These are phyloP conservation scores for Fraxinus pennsylvanica DNA, from an alignment of 257 asterid genomes.

Conservation along the genomic window DNA sequence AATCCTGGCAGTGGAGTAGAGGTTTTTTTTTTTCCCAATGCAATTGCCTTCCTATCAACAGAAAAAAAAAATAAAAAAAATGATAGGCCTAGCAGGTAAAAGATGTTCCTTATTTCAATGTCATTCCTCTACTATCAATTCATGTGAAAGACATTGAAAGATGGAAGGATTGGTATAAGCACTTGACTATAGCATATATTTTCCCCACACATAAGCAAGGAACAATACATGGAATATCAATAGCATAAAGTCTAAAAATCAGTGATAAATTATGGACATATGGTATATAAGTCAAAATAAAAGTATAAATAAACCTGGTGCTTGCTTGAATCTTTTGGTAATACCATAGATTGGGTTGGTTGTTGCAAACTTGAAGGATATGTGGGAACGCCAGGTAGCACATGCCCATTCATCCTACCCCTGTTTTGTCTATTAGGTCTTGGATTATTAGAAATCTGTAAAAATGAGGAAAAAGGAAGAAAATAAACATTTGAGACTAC, in stretches of 20 bases:
- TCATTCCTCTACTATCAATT: background rate
- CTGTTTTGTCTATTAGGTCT: slow-evolving; percentile 61
- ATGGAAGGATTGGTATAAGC: background rate
- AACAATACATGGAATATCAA: background rate
- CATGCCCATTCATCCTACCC: slow-evolving; percentile 55
- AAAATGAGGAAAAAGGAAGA: background rate
- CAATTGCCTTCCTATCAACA: background rate
- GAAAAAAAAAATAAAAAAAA: background rate
- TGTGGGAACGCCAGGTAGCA: slow-evolving; percentile 39
- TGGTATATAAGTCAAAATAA: background rate
- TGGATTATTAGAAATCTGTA: slow-evolving; percentile 53
- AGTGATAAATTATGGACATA: background rate
- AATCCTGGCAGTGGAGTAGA: background rate
- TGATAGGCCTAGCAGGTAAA: background rate
- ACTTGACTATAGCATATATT: background rate
- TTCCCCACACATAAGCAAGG: background rate
- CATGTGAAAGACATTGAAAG: background rate
- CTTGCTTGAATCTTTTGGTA: slow-evolving; percentile 51
- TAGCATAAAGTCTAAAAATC: background rate
- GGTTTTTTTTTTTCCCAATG: background rate
- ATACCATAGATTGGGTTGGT: slow-evolving; percentile 37
- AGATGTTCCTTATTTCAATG: background rate
- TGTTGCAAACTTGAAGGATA: slow-evolving; percentile 39
- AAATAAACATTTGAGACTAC: background rate
- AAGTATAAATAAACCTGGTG: slow-evolving; percentile 46